phyloP scores from a whole-genome alignment of 2,329 filamentous ascomycete species.

The Onygenales sp. region DNA sequence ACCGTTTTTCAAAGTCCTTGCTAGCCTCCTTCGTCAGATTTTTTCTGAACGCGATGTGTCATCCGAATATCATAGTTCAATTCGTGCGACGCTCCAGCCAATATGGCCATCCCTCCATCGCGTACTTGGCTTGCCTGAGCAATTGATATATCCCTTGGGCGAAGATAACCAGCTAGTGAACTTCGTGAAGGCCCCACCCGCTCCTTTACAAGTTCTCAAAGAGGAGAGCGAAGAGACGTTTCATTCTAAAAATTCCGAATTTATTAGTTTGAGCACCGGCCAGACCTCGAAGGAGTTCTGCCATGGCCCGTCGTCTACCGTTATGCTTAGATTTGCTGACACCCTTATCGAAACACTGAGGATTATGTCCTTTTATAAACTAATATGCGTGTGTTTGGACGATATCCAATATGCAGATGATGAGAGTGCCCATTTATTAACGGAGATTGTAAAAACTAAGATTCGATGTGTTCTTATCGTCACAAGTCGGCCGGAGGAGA shows the following conservation, averaged over 20 bases:
- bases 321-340: slow-evolving; percentile 66
- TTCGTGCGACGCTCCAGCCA: slow-evolving; percentile 46
- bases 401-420: slow-evolving; percentile 86
- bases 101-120: slow-evolving; percentile 49
- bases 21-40: slow-evolving; percentile 53
- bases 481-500: slow-evolving; percentile 61
- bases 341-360: slow-evolving; percentile 79
- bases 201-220: slow-evolving; percentile 22
- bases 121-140: slow-evolving; percentile 58
- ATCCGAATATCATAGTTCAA: slow-evolving; percentile 51
- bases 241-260: slow-evolving; percentile 19
- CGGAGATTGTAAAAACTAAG: slow-evolving; percentile 66
- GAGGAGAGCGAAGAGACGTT: slow-evolving; percentile 22
- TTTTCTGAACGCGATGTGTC: slow-evolving; percentile 55
- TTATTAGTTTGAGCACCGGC: slow-evolving; percentile 26
- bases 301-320: slow-evolving; percentile 23
- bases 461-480: slow-evolving; percentile 76
- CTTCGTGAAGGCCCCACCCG: slow-evolving; percentile 8
- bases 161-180: slow-evolving; percentile 23
- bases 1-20: slow-evolving; percentile 51
- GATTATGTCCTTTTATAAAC: slow-evolving; percentile 70
- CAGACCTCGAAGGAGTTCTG: slow-evolving; percentile 27
- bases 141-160: slow-evolving; percentile 39
- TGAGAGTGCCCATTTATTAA: slow-evolving; percentile 75
- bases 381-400: slow-evolving; percentile 81